Base-by-base conservation (phyloP, 495 filamentous ascomycete genomes). In the Chaetomium cochliodes region DNA sequence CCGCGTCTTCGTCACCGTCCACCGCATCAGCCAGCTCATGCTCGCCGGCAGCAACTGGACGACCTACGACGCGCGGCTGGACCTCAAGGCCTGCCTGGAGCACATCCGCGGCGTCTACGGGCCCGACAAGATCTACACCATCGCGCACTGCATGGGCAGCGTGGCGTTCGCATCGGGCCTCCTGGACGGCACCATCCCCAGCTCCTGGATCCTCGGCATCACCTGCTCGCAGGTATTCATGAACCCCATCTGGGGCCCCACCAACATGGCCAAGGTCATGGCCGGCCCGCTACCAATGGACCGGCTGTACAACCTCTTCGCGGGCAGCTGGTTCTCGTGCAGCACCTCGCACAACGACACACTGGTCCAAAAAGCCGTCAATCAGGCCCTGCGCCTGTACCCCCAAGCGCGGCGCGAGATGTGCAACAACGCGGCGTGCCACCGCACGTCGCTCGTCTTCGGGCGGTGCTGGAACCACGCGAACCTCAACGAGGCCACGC, bases 71-170 rank as follows among this genome's bases (percentile, higher is more conserved):
- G 79, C 80, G 13, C 85, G 88, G 0, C 81, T 85, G 13, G 88
- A 91, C 67, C 76, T 89, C 52, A 76, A 74, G 16, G 87, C 86
- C 2, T 85, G 83, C 20, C 66, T 88, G 20, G 74, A 84, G 60
- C 76, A 80, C 55, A 86, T 90, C 60, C 81, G 82, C 2, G 60
- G 70, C 15, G 51, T 72, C 5, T 28, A 67, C 46, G 66, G 67
- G 49, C 42, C 57, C 16, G 78, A 80, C 18, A 73, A 80, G 42
- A 66, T 86, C 51, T 90, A 91, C 73, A 82, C 82, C 12, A 77
- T 90, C 59, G 80, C 82, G 16, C 88, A 91, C 72, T 91, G 88
- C 72, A 85, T 85, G 76, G 88, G 88, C 53, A 81, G 83, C 20
- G 83, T 90, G 0, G 82, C 87, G 15, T 80, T 86, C 26, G 74